These are phyloP conservation scores for Agaricus sinodeliciosus DNA, from an alignment of 768 basidiomycete species.

Conservation along the genomic window DNA sequence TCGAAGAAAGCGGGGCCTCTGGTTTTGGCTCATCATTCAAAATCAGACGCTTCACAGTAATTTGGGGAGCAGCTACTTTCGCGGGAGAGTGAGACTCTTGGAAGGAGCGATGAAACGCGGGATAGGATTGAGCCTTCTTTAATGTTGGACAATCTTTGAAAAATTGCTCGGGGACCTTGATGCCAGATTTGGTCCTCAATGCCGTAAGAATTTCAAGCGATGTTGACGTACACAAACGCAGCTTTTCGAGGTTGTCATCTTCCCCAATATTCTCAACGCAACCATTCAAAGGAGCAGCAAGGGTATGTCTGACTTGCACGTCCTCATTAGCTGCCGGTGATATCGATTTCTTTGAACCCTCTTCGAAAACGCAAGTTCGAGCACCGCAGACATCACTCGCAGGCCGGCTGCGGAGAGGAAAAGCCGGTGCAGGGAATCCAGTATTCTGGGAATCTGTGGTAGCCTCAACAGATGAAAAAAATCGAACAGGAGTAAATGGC, in stretches of 20 bases:
- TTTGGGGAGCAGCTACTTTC: neutral
- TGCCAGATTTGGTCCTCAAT: slow-evolving; percentile 32
- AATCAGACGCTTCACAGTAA: neutral
- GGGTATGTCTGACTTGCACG: slow-evolving; percentile 27
- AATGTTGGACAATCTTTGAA: slow-evolving; percentile 36
- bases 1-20: neutral
- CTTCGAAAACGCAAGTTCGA: slow-evolving; percentile 34
- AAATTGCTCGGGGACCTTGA: slow-evolving; percentile 37
- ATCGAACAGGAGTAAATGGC: too few relatives aligned
- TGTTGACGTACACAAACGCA: slow-evolving; percentile 59
- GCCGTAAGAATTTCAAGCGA: slow-evolving; percentile 52
- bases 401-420: neutral
- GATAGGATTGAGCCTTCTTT: slow-evolving; percentile 27
- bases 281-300: slow-evolving; percentile 44
- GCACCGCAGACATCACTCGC: slow-evolving; percentile 26
- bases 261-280: slow-evolving; percentile 31
- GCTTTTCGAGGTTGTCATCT: slow-evolving; percentile 36
- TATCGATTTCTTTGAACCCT: slow-evolving; percentile 17
- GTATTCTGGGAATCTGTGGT: neutral
- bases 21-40: neutral
- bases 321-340: slow-evolving; percentile 17
- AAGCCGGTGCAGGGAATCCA: neutral
- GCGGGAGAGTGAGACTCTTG: neutral
- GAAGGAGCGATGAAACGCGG: slow-evolving; percentile 11
- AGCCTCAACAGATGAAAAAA: too few relatives aligned